phyloP scores from a whole-genome alignment of 352 stramenopile genomes.

The Phytophthora ramorum region DNA sequence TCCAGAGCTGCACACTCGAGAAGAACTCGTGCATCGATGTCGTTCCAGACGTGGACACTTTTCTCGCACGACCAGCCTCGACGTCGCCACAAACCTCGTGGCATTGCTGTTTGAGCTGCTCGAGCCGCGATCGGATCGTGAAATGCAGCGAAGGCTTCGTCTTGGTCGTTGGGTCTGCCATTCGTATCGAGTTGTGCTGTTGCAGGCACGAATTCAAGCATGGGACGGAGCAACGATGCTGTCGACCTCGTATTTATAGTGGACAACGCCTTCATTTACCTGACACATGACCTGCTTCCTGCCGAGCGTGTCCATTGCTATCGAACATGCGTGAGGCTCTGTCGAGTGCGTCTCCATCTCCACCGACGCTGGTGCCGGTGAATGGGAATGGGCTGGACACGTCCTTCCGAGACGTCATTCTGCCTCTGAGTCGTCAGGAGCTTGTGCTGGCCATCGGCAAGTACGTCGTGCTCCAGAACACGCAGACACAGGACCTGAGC shows the following conservation, averaged over 20 bases:
- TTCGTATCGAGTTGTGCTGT: slow-evolving; percentile 3
- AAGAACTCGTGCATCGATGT: slow-evolving; percentile 24
- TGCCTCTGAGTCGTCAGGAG: slow-evolving; percentile 66
- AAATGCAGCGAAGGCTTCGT: slow-evolving; percentile 12
- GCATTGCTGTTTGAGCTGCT: slow-evolving; percentile 23
- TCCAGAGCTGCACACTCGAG: slow-evolving; percentile 61
- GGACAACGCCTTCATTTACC: slow-evolving; percentile 4
- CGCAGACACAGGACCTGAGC: slow-evolving; percentile 60
- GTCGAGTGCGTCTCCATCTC: neutral
- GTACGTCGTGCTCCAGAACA: slow-evolving; percentile 72
- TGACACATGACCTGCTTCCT: slow-evolving; percentile 4
- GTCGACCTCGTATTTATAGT: slow-evolving; percentile 31
- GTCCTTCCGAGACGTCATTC: slow-evolving; percentile 57
- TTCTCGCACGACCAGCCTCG: neutral
- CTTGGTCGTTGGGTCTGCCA: neutral
- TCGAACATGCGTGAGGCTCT: slow-evolving; percentile 15
- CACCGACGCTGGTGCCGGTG: slow-evolving; percentile 41
- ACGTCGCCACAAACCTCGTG: slow-evolving; percentile 15
- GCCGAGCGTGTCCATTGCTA: neutral
- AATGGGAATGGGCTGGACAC: slow-evolving; percentile 64
- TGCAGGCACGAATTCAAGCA: neutral
- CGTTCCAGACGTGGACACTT: neutral
- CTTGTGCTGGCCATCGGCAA: slow-evolving; percentile 72
- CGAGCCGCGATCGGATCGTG: slow-evolving; percentile 23
- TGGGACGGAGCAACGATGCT: slow-evolving; percentile 7